These are phyloP conservation scores for Picochlorum sp. DNA, from an alignment of 139 green algal species.

Conservation along the genomic window DNA sequence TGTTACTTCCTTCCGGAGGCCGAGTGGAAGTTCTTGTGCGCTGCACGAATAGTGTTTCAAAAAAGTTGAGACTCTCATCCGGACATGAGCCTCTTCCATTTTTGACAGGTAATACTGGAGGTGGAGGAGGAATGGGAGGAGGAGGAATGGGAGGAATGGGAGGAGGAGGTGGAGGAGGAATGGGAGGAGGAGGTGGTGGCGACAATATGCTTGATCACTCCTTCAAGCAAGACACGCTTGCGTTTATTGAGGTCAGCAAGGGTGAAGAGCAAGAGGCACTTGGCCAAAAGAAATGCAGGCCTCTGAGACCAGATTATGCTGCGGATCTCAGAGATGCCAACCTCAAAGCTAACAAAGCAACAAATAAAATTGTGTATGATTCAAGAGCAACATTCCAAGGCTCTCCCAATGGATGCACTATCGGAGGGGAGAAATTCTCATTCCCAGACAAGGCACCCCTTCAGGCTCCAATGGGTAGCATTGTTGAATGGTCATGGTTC, in stretches of 20 bases:
- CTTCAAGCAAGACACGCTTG: conserved; percentile 1
- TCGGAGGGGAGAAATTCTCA: conserved; percentile 2
- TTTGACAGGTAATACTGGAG: not conserved
- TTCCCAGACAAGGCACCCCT: not conserved
- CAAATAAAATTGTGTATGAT: not conserved
- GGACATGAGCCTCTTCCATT: not conserved
- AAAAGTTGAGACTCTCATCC: not conserved
- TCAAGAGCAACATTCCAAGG: not conserved
- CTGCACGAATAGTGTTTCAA: not conserved
- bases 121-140: no score
- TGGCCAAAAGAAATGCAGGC: conserved; percentile 2
- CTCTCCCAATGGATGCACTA: not conserved
- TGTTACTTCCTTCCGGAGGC: not conserved
- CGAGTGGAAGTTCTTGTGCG: not conserved
- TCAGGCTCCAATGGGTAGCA: not conserved
- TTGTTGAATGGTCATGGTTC: not conserved
- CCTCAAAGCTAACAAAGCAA: not conserved
- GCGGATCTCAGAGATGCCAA: conserved; percentile 4
- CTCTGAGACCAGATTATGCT: not conserved
- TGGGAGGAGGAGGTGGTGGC: not conserved
- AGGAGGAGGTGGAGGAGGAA: conserved; percentile 2
- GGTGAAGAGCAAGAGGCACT: conserved; percentile 1
- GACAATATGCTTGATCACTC: not conserved
- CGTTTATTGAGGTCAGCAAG: not conserved
- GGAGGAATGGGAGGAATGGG: not conserved